Conservation (phyloP, 2,329 filamentous ascomycete genomes). For the Penicillium brasilianum region DNA sequence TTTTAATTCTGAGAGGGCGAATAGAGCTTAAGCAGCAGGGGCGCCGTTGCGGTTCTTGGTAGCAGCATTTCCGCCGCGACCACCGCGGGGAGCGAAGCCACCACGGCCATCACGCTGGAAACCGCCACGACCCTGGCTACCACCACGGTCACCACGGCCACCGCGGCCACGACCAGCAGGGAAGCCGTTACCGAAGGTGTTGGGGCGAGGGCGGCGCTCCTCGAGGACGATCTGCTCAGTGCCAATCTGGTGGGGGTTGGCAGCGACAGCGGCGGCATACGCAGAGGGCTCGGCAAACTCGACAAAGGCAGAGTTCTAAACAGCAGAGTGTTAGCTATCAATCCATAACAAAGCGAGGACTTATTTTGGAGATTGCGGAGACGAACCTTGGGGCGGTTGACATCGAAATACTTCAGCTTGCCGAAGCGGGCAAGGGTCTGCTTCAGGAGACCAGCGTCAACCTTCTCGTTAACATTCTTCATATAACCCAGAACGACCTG, state of each 20-base stretch:
- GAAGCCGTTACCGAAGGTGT: conserved; percentile 70
- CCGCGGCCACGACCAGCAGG: conserved; percentile 65
- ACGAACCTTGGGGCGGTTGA: conserved; percentile 75
- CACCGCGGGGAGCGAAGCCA: conserved; percentile 61
- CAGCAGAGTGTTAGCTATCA: neutral
- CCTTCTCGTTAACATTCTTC: conserved; percentile 91
- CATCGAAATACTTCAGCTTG: conserved; percentile 67
- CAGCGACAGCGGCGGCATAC: conserved; percentile 80
- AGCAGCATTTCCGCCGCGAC: conserved; percentile 65
- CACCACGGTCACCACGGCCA: conserved; percentile 70
- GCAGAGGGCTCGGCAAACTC: conserved; percentile 83
- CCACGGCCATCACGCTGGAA: conserved; percentile 71
- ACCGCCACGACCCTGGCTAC: conserved; percentile 68
- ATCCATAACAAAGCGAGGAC: neutral
- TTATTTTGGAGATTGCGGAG: neutral
- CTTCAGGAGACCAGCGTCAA: conserved; percentile 75
- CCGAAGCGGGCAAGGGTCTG: conserved; percentile 72
- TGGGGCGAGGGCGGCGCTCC: conserved; percentile 79
- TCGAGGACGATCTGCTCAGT: conserved; percentile 85
- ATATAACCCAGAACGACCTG: conserved; percentile 85
- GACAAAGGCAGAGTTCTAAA: conserved; percentile 92
- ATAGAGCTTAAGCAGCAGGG: conserved; percentile 47
- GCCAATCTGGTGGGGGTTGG: conserved; percentile 84
- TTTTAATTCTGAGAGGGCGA: neutral
- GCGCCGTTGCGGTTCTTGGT: conserved; percentile 53